These are phyloP conservation scores for Blastocystis sp. DNA, from an alignment of 352 stramenopile species.

Conservation along the genomic window DNA sequence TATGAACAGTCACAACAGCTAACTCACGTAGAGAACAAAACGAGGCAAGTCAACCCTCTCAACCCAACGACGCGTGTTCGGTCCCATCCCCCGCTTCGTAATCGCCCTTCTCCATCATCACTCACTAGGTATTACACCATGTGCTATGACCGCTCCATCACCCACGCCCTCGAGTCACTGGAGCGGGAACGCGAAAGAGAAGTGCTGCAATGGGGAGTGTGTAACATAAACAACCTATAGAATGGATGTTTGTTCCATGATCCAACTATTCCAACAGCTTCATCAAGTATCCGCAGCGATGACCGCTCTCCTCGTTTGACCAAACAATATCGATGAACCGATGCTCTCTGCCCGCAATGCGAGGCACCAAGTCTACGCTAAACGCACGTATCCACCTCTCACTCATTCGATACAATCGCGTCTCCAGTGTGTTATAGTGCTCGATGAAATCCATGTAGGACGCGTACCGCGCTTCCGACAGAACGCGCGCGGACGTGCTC, in stretches of 20 bases:
- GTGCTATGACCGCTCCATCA: neutral
- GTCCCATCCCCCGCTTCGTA: too few relatives aligned
- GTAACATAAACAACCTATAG: neutral
- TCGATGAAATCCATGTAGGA: slow-evolving; percentile 28
- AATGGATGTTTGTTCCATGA: neutral
- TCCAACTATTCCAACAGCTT: slow-evolving; percentile 48
- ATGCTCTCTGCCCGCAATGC: slow-evolving; percentile 31
- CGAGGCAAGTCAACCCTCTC: too few relatives aligned
- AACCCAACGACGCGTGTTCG: too few relatives aligned
- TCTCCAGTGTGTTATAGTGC: slow-evolving; percentile 58
- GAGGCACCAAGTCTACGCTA: slow-evolving; percentile 29
- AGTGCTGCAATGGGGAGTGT: neutral
- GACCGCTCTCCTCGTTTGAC: neutral
- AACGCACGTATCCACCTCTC: neutral
- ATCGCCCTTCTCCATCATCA: too few relatives aligned
- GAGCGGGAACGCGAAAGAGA: neutral
- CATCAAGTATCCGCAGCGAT: slow-evolving; percentile 56
- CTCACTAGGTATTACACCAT: neutral
- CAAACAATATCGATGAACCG: slow-evolving; percentile 63
- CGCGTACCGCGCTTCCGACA: slow-evolving; percentile 6
- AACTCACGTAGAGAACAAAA: too few relatives aligned
- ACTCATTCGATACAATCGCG: slow-evolving; percentile 55
- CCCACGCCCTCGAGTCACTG: neutral
- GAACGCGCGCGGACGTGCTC: neutral
- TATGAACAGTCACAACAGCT: too few relatives aligned